Evolutionary conservation across 2,329 filamentous ascomycete species (phyloP), one percentile per base, ranked within the genome.

Genomic region (Plenodomus lindquistii): DNA sequence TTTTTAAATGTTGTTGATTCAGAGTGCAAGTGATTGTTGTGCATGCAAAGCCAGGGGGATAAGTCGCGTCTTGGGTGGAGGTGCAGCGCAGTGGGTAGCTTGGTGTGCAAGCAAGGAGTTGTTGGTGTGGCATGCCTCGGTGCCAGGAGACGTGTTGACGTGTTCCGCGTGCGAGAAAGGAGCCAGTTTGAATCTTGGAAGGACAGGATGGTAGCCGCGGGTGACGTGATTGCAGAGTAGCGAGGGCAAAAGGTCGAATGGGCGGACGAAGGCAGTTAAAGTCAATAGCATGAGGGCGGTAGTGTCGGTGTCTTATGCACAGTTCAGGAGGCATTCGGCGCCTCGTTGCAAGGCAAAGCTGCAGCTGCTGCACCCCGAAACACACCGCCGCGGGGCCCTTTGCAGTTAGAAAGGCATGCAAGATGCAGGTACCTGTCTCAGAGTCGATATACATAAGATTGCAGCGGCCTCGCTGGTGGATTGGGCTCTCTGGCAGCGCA

Each of bases 1-100:
- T 67, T 63, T 59, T 57, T 57, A 19, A 48, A 37, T 37, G 27
- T 40, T 22, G n/a, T n/a, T n/a, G n/a, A n/a, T n/a, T n/a, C n/a
- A n/a, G n/a, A n/a, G n/a, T n/a, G n/a, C n/a, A n/a, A n/a, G n/a
- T n/a, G n/a, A n/a, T n/a, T n/a, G n/a, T n/a, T n/a, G n/a, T n/a
- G n/a, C n/a, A n/a, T n/a, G n/a, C n/a, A n/a, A n/a, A n/a, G n/a
- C n/a, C n/a, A n/a, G n/a, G n/a, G n/a, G n/a, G n/a, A n/a, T n/a
- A n/a, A n/a, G n/a, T n/a, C n/a, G n/a, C n/a, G n/a, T n/a, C n/a
- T n/a, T n/a, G 22, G 22, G 22, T 24, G 22, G 11, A 24, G 22
- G 22, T 11, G 11, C 11, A 5, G 22, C 6, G 6, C 22, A 11
- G 22, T 24, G 22, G 22, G 11, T 6, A 24, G 22, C 6, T 24